These are phyloP conservation scores for Phytophthora pini DNA, from an alignment of 352 stramenopile genomes.

Conservation along the genomic window DNA sequence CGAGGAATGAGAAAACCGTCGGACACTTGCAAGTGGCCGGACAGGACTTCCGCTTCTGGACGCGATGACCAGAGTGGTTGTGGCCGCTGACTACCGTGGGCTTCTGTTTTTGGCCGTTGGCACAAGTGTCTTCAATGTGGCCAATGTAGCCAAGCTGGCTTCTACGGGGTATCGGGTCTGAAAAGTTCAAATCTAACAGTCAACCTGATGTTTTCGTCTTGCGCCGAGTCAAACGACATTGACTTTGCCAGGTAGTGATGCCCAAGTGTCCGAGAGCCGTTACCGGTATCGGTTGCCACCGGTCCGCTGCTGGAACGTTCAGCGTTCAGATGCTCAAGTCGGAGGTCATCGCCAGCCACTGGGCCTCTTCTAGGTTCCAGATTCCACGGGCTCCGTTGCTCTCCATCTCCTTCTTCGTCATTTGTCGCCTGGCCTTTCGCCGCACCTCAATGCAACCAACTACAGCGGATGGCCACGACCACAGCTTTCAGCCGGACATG, in stretches of 20 bases:
- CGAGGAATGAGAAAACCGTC: constrained; percentile 32
- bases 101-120: constrained; percentile 22
- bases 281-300: constrained; percentile 6
- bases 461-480: constrained; percentile 4
- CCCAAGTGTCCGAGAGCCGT: constrained; percentile 9
- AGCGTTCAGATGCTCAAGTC: neutral
- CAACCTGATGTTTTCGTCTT: constrained; percentile 12
- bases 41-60: constrained; percentile 14
- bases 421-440: constrained; percentile 5
- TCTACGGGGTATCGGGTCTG: constrained; percentile 9
- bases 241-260: neutral
- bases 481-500: neutral
- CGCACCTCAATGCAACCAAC: constrained; percentile 7
- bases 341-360: neutral
- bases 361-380: neutral
- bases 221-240: constrained; percentile 1
- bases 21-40: constrained; percentile 7
- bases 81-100: constrained; percentile 24
- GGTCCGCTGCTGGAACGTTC: constrained; percentile 2
- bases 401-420: constrained; percentile 7
- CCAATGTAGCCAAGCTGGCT: constrained; percentile 15
- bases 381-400: constrained; percentile 17
- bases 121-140: constrained; percentile 29
- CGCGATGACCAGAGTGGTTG: constrained; percentile 22
- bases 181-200: neutral